Evolutionary conservation across 352 stramenopile species (phyloP), one percentile per base, ranked within the genome.

Genomic region (Phytophthora foliorum): DNA sequence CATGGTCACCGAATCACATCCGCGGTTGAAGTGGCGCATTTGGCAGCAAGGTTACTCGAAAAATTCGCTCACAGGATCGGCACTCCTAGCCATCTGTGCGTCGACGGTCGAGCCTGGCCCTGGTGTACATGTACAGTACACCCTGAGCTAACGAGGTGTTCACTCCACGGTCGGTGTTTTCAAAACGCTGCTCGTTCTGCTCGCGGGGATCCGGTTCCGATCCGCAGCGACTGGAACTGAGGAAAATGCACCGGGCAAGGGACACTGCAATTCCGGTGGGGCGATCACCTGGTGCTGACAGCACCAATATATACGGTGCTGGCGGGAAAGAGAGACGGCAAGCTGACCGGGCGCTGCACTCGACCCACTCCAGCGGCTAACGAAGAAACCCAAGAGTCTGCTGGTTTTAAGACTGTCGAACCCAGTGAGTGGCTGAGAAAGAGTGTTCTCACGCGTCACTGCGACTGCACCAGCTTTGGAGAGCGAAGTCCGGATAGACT

Each of bases 281-380:
- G 17, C 11, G 39, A 59, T 63, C 49, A 57, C 57, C 29, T 41
- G 16, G 34, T 24, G 19, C 48, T 70, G 64, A 57, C 50, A 36
- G 17, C 25, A 42, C 57, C 19, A 29, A 62, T 14, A 45, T 1
- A 7, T 69, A 65, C 66, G 45, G 58, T 61, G 57, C 29, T 39
- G 32, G 17, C 21, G 58, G 66, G 66, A 65, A 74, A 74, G 48
- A 74, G 66, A 74, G 54, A 56, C 66, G 49, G 66, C 58, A 48
- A 32, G 24, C 5, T 50, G 63, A 65, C 45, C 55, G 49, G 32
- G 14, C n/a, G 39, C 32, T 63, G 32, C 34, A 53, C 32, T 38
- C 13, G 36, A 51, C 14, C 53, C 49, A 34, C 24, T 24, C 49
- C 51, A 74, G 58, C 45, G 61, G 66, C 42, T 65, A 69, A 74